Base-by-base conservation (phyloP, 1,284 basidiomycete species). In the Trametes pubescens region DNA sequence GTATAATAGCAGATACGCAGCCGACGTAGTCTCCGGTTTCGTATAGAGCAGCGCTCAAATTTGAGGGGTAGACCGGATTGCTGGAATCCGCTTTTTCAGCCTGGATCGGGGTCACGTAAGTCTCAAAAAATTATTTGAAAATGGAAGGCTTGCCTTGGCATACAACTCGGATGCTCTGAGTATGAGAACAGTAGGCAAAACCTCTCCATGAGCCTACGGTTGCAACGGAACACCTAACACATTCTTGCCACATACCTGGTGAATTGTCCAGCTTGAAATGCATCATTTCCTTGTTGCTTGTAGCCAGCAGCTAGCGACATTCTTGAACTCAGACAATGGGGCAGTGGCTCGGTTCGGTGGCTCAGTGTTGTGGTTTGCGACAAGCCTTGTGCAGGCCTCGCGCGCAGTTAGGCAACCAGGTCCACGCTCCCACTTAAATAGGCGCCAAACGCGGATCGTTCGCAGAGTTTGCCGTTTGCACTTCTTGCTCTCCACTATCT, bases 1-100 rank as follows among this genome's bases (percentile, higher is more conserved):
- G 73, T 2, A 73, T 43, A 18, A 78, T 69, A 8, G 75, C 75
- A 11, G 73, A 62, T 4, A 70, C 40, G 43, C 65, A 71, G 11
- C 60, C 66, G 0, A 48, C 22, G 51, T 78, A 79, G 54, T 76
- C 72, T 6, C 75, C 76, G n/a, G 69, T 44, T 53, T 79, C 77
- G 64, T 74, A 78, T 5, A 77, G 54, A 2, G 77, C 75, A 0
- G 77, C 76, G 46, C 77, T 79, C 24, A 77, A 65, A 56, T 79
- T 79, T 2, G 77, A 75, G 0, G 76, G 73, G 59, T 78, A 78
- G 0, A 70, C 68, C 13, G 67, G 53, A 55, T 73, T 61, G 14
- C 13, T 51, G 0, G 60, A 53, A n/a, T 65, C 64, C 4, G 57
- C 46, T 14, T 54, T 43, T 38, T 71, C 69, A 26, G 72, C 70